Evolutionary conservation across 169 alveolate species (phyloP), one percentile per base, ranked within the genome.

Genomic region (Plasmodium reichenowi): DNA sequence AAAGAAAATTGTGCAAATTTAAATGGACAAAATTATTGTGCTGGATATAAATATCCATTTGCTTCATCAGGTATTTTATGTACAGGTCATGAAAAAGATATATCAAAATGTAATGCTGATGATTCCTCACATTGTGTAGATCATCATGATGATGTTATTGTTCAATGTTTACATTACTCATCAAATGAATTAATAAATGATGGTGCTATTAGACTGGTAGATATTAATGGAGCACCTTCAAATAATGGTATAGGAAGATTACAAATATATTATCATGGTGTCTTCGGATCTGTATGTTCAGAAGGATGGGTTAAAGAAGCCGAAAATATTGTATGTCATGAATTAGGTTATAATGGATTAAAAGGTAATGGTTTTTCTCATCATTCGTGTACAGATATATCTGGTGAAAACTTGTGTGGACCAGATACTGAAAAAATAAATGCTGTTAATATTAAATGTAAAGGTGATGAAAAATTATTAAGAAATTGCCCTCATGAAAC

Each of bases 361-460:
- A 91, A 95, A 91, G 94, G 95, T 50, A 97, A 97, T 26, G 98
- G 98, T n/a, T 72, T 93, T 66, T 97, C 97, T 10, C 95, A 93
- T 17, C 93, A 92, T 20, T 93, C 88, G 22, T 96, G 98, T 43
- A 71, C 94, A 26, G 95, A 94, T 45, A 93, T 96, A 48, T 85
- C 93, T 29, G 98, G 98, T 12, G 95, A 93, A 29, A 94, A 96
- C 88, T 91, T 94, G 12, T 96, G 98, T 88, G 98, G 97, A 0
- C 95, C 93, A 29, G 93, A 91, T 43, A 88, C 89, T 15, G 95
- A 93, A 54, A 95, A 93, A 87, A 96, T 96, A 50, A 93, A 95
- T 24, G 96, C 95, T 29, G 96, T 93, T 24, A 94, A 94, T 80
- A 93, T 96, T 62, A 90, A 93, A 63, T 96, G 98, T 83, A 83